Conservation (phyloP, 208 protist genomes). For the Leptomonas seymouri region DNA sequence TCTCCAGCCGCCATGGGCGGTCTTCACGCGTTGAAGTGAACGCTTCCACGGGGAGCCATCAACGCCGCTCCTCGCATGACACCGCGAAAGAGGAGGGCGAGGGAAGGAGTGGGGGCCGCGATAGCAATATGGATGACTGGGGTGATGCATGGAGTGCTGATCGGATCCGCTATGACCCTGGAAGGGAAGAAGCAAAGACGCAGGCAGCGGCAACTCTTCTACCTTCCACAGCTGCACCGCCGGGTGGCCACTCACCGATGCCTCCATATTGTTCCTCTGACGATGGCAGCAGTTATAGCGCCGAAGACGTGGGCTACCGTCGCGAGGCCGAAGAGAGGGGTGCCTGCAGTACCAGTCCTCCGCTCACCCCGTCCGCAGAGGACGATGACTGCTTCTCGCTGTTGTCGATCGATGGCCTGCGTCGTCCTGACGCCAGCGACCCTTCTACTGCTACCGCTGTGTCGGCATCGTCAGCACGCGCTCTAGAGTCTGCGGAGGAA, state of each 20-base stretch:
- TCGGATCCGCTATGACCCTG: background rate
- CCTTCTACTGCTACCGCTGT: background rate
- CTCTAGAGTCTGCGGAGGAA: background rate
- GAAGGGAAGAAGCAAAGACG: too few relatives aligned
- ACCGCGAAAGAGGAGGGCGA: background rate
- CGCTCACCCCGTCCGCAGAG: background rate
- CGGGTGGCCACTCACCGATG: background rate
- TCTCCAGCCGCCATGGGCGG: conserved; percentile 14
- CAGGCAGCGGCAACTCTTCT: background rate
- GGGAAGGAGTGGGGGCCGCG: background rate
- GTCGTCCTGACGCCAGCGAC: background rate
- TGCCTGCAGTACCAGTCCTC: background rate
- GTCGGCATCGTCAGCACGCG: background rate
- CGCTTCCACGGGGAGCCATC: background rate
- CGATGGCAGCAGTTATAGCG: conserved; percentile 5
- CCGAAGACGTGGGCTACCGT: background rate
- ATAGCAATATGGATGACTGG: background rate
- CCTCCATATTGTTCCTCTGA: background rate
- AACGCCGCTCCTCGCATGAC: background rate
- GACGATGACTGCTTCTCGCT: conserved; percentile 15
- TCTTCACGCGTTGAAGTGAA: conserved; percentile 8
- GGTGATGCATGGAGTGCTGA: background rate
- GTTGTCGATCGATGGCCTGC: conserved; percentile 18
- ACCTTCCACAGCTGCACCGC: background rate
- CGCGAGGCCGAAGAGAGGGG: too few relatives aligned